Conservation (phyloP, 192 early-diverging fungal species). For the Glomus cerebriforme region DNA sequence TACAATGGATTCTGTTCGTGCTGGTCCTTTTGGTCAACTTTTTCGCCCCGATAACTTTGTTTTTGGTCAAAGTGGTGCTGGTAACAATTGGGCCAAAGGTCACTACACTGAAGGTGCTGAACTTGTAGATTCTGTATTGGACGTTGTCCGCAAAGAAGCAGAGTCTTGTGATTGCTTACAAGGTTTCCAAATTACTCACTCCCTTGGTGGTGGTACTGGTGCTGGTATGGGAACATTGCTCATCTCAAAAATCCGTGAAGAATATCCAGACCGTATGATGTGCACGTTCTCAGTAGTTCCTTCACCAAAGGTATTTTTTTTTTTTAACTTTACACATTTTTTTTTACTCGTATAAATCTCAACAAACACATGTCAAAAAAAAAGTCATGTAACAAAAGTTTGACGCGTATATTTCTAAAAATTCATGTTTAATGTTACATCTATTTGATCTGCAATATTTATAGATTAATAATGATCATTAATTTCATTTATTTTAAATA, state of each 20-base stretch:
- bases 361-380: too few species aligned
- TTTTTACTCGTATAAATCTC: not conserved
- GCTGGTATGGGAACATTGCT: slow-evolving; percentile 96
- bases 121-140: slow-evolving; percentile 92
- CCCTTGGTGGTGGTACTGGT: slow-evolving; percentile 97
- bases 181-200: slow-evolving; percentile 99
- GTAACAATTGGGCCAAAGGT: slow-evolving; percentile 99
- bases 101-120: slow-evolving; percentile 99
- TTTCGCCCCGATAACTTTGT: slow-evolving; percentile 99
- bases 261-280: slow-evolving; percentile 99
- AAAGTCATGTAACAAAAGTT: not conserved
- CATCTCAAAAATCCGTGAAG: slow-evolving; percentile 97
- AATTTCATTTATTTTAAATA: not conserved
- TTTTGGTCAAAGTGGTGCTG: slow-evolving; percentile 94
- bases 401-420: not conserved
- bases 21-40: slow-evolving; percentile 78
- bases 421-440: not conserved
- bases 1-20: slow-evolving; percentile 89
- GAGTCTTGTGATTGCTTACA: slow-evolving; percentile 96
- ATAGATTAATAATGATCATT: too few species aligned
- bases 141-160: slow-evolving; percentile 95
- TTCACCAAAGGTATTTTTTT: slow-evolving; percentile 76
- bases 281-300: slow-evolving; percentile 97
- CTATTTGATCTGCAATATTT: too few species aligned
- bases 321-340: not conserved